Base-by-base conservation (phyloP, 208 protist species). In the Trypanosoma lewisi region DNA sequence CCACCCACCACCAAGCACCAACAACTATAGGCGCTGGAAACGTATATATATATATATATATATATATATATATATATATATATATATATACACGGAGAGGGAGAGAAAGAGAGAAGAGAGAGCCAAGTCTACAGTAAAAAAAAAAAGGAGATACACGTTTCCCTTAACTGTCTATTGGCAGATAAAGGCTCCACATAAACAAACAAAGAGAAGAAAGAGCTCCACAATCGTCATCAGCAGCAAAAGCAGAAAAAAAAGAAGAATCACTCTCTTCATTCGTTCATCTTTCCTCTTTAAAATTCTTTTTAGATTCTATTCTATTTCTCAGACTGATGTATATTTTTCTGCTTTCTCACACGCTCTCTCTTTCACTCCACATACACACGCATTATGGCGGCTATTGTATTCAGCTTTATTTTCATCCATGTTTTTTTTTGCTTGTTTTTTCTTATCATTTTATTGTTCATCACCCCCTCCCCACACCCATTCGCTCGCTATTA, bases 151-250 rank as follows among this genome's bases (percentile, higher is more conserved):
- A 49, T 25, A 49, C 8, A 41, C n/a, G n/a, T n/a, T n/a, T n/a
- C n/a, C n/a, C n/a, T n/a, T n/a, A n/a, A n/a, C n/a, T n/a, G n/a
- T n/a, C n/a, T n/a, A n/a, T n/a, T 41, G 12, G 12, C 6, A 41
- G 12, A 2, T 19, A 44, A 17, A 44, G 17, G 6, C 25, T 14
- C 23, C n/a, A 25, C 44, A 49, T 27, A 28, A 4, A 50, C 17
- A 50, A 50, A 50, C 17, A 31, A 62, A 55, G 39, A 30, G 44
- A 71, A 25, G 33, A 41, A 56, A 39, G n/a, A 70, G 45, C 23
- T 57, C 50, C 17, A 75, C 30, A 50, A 70, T 17, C 23, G 67
- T 61, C 8, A 30, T 67, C 28, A 68, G 36, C 17, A 54, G 50
- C 19, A 54, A 65, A 49, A 49, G 28, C 7, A 44, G 23, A 57